A percentile compares a stretch with the other conserved stretches of the same genome.
phyloP scores from a whole-genome alignment of 108 stramenopile species.

The Conticribra weissflogii region DNA sequence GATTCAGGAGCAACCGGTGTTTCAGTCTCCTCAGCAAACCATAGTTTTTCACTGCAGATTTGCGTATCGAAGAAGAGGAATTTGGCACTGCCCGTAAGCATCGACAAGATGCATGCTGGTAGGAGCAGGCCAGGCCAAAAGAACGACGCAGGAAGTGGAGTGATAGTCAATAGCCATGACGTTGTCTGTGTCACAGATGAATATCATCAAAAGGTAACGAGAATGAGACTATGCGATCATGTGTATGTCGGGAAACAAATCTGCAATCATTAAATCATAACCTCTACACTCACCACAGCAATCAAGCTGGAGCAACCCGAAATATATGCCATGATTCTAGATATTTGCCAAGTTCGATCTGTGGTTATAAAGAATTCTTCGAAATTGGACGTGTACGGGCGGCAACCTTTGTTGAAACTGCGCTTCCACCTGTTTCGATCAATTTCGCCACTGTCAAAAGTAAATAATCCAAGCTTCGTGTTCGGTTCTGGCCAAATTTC shows the following conservation, averaged over 20 bases:
- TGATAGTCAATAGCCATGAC: constrained; percentile 67
- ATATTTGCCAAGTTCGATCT: constrained; percentile 70
- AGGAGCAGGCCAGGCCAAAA: constrained; percentile 80
- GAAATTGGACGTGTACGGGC: constrained; percentile 57
- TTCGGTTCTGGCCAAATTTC: constrained; percentile 45
- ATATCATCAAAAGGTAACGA: not conserved
- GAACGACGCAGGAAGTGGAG: constrained; percentile 68
- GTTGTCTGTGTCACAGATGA: constrained; percentile 36
- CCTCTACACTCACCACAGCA: constrained; percentile 37
- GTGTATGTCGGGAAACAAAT: not conserved
- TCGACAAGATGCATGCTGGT: constrained; percentile 62
- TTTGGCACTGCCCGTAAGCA: constrained; percentile 71
- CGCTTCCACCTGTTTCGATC: constrained; percentile 29
- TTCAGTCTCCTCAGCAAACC: constrained; percentile 50
- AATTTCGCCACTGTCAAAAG: constrained; percentile 16
- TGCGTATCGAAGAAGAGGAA: constrained; percentile 73
- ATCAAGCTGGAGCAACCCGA: constrained; percentile 53
- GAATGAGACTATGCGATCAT: not conserved
- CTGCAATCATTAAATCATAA: no score
- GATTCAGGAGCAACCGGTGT: constrained; percentile 57
- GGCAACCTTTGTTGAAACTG: constrained; percentile 54
- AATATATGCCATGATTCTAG: constrained; percentile 74
- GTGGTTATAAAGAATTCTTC: constrained; percentile 51
- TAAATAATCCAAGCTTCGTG: constrained; percentile 22
- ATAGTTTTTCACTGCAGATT: constrained; percentile 63